Base-by-base conservation (phyloP, 768 basidiomycete genomes). In the Tylopilus intermedius region DNA sequence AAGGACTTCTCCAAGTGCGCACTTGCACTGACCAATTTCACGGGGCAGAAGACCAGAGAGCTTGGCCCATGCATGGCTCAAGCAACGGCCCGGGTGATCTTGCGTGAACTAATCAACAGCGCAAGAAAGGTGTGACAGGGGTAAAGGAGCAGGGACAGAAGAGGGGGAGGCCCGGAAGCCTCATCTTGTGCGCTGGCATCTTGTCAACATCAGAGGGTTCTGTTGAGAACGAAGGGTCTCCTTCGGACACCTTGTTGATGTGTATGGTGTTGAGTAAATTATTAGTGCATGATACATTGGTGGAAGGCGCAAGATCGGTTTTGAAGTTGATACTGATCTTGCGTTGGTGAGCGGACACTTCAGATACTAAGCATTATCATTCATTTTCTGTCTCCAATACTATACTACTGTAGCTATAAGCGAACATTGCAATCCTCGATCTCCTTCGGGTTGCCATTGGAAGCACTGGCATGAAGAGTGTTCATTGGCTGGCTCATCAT, bases 21-120 rank as follows among this genome's bases (percentile, higher is more conserved):
- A 82, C 69, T 97, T 94, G 64, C 90, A 94, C 15, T 83, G 80
- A 37, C 90, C 84, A 47, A 97, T 88, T 73, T 97, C 94, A 38
- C 83, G 73, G 4, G 90, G 83, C 0, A 85, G 82, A 2, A 97
- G 77, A 15, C 93, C 92, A 15, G 88, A 89, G 6, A 97, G 79
- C 62, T 94, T 93, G 1, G 90, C 88, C 94, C 94, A 96, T 15
- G 94, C 93, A 26, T 84, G 82, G 66, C 95, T 95, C 13, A 90
- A 96, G 40, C 89, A 91, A 47, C 90, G 85, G 18, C 18, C 18
- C 18, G 18, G 18, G 18, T 18, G 18, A 63, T 97, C 94, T 72
- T 94, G 92, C 56, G 88, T 83, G 65, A 94, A 94, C 62, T 97
- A 51, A 97, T 91, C 39, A 97, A 74, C 0, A 89, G 83, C 0